Base-by-base conservation (phyloP, 495 filamentous ascomycete species). In the Penicillium cosmopolitanum region DNA sequence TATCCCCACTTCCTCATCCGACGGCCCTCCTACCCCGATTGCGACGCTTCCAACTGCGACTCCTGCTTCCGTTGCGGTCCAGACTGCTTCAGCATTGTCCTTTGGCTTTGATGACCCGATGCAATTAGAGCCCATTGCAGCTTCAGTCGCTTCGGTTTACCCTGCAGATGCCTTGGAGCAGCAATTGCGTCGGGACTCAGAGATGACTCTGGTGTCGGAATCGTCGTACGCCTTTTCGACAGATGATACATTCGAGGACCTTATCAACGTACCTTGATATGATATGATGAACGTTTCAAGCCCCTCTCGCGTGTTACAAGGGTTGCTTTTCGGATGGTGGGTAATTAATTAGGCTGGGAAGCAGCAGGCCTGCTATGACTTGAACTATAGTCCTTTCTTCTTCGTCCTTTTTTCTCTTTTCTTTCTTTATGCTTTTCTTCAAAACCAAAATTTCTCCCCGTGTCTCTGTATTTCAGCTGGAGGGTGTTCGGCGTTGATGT, bases 41-140 rank as follows among this genome's bases (percentile, higher is more conserved):
- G 34, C 56, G 4, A n/a, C 43, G 33, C n/a, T 46, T 50, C 53
- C 4, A 34, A 31, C 6, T 34, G 34, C 50, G 50, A 36, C 50
- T 35, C 34, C 15, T 12, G 23, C 19, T 18, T 34, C 50, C n/a
- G 9, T 51, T 36, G 9, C 50, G 16, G 50, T 16, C 18, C 33
- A 43, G 3, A 55, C 46, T 12, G 56, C 57, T 42, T 43, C 58
- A n/a, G 51, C 47, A 4, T 52, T 73, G 6, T 72, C 73, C 2
- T 77, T 77, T 50, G 75, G 75, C 5, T 77, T 77, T 38, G 75
- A 77, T 46, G 70, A 74, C 52, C 58, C 72, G 15, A 10, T 76
- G 61, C 73, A 67, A 25, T 35, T 75, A 40, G 65, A 70, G 42
- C 42, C 42, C 16, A 16, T 4, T 21, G 56, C 67, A 0, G 61